A percentile compares a stretch with the other conserved stretches of the same genome.
Evolutionary conservation across 495 filamentous ascomycete species (phyloP).

Genomic region (Terfezia boudieri): DNA sequence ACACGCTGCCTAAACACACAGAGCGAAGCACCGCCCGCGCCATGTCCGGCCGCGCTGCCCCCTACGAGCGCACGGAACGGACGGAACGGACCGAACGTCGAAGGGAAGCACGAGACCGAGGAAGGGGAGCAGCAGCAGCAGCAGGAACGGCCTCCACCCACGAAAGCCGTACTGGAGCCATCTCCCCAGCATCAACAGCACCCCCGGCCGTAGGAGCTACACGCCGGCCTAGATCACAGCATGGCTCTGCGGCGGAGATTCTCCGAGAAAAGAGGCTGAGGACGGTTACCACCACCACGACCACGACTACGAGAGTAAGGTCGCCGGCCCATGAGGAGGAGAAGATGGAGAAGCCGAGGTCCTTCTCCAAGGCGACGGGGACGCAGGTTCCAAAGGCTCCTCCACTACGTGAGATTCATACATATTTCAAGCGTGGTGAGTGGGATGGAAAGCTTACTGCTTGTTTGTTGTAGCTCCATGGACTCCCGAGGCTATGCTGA

Average conservation of each 20-base stretch:
- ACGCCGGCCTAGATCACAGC: too few relatives aligned
- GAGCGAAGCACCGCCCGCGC: too few relatives aligned
- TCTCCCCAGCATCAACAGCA: too few relatives aligned
- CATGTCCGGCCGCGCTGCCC: too few relatives aligned
- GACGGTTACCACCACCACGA: conserved; percentile 1
- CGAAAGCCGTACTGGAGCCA: too few relatives aligned
- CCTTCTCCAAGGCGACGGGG: conserved; percentile 5
- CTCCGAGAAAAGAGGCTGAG: background rate
- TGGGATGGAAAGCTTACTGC: background rate
- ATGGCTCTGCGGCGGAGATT: background rate
- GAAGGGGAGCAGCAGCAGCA: too few relatives aligned
- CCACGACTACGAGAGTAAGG: conserved; percentile 6
- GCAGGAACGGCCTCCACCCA: too few relatives aligned
- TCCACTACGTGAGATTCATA: background rate
- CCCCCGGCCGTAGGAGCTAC: too few relatives aligned
- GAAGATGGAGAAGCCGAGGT: conserved; percentile 4
- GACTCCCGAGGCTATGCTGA: conserved; percentile 61
- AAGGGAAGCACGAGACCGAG: too few relatives aligned
- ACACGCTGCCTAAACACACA: too few relatives aligned
- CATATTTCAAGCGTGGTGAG: background rate
- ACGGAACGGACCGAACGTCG: too few relatives aligned
- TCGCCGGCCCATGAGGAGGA: conserved; percentile 4
- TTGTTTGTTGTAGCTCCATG: conserved; percentile 32
- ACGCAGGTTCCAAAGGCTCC: background rate
- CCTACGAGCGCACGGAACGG: too few relatives aligned